Conservation (phyloP, 2,329 filamentous ascomycete genomes). For the Botryosphaeria dothidea region DNA sequence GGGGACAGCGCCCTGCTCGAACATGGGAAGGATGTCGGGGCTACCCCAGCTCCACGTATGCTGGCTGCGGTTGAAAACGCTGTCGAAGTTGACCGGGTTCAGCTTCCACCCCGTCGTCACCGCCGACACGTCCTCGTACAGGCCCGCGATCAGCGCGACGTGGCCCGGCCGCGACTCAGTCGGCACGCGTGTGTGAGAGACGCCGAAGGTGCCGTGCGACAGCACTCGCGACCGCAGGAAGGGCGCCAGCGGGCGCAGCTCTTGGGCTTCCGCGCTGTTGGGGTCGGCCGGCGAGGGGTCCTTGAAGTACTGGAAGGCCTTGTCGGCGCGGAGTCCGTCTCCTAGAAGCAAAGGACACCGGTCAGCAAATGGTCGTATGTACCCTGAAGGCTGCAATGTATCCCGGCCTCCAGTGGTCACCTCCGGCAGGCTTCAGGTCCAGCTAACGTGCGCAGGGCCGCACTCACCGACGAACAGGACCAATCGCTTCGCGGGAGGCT, state of each 20-base stretch:
- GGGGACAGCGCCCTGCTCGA: slow-evolving; percentile 85
- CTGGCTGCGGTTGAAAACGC: slow-evolving; percentile 92
- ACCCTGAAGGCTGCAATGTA: neutral
- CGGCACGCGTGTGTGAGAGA: slow-evolving; percentile 94
- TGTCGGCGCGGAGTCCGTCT: slow-evolving; percentile 94
- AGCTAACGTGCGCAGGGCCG: neutral
- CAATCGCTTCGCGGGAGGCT: slow-evolving; percentile 83
- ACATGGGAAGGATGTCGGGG: slow-evolving; percentile 97
- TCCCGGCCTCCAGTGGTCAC: neutral
- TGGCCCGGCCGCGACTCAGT: slow-evolving; percentile 96
- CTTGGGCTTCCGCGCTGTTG: slow-evolving; percentile 59
- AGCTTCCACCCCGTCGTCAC: slow-evolving; percentile 98
- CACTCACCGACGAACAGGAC: slow-evolving; percentile 83
- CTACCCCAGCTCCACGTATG: slow-evolving; percentile 99
- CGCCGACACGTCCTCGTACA: slow-evolving; percentile 97
- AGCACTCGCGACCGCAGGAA: slow-evolving; percentile 89
- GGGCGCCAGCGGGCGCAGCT: slow-evolving; percentile 79
- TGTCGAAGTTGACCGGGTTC: slow-evolving; percentile 98
- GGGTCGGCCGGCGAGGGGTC: slow-evolving; percentile 71
- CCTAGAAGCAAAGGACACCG: slow-evolving; percentile 45
- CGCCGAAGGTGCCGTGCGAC: slow-evolving; percentile 89
- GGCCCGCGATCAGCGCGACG: slow-evolving; percentile 91
- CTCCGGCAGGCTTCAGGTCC: neutral
- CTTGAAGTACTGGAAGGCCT: slow-evolving; percentile 90
- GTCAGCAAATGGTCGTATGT: slow-evolving; percentile 5